These are phyloP conservation scores for Leccinum variicolor DNA, from an alignment of 768 basidiomycete species.

Conservation along the genomic window DNA sequence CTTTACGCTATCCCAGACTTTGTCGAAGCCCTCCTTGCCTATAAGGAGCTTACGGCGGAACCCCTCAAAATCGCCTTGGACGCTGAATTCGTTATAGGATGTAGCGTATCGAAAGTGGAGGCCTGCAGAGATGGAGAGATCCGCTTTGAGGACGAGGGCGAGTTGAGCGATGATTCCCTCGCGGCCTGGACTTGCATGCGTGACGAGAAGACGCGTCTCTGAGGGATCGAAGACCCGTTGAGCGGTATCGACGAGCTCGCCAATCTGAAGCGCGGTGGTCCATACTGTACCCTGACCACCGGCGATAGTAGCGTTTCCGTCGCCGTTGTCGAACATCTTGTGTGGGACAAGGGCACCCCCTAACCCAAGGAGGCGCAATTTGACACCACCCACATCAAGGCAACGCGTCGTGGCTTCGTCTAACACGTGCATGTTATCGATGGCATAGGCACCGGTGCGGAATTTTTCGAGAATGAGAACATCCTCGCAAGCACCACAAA, in stretches of 20 bases:
- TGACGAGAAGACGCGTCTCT: conserved; percentile 91
- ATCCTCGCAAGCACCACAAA: conserved; percentile 98
- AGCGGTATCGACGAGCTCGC: conserved; percentile 96
- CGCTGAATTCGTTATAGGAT: conserved; percentile 95
- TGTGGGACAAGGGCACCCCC: conserved; percentile 94
- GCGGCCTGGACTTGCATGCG: conserved; percentile 88
- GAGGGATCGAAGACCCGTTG: conserved; percentile 89
- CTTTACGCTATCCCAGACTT: conserved; percentile 95
- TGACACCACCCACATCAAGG: conserved; percentile 89
- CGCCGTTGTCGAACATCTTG: conserved; percentile 93
- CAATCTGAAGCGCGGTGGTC: conserved; percentile 96
- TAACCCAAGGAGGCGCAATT: conserved; percentile 90
- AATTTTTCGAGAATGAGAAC: conserved; percentile 91
- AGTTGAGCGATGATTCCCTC: conserved; percentile 93
- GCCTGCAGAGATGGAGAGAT: conserved; percentile 90
- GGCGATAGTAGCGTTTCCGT: conserved; percentile 94
- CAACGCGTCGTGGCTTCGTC: conserved; percentile 95
- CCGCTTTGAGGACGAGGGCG: conserved; percentile 86
- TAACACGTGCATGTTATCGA: conserved; percentile 88
- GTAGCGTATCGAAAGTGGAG: conserved; percentile 97
- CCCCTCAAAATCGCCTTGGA: conserved; percentile 84
- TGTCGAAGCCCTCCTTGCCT: conserved; percentile 81
- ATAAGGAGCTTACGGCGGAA: conserved; percentile 76
- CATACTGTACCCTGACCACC: conserved; percentile 99
- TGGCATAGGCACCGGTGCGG: conserved; percentile 73